Conservation (phyloP, 257 asterid species). For the Primulina eburnea region DNA sequence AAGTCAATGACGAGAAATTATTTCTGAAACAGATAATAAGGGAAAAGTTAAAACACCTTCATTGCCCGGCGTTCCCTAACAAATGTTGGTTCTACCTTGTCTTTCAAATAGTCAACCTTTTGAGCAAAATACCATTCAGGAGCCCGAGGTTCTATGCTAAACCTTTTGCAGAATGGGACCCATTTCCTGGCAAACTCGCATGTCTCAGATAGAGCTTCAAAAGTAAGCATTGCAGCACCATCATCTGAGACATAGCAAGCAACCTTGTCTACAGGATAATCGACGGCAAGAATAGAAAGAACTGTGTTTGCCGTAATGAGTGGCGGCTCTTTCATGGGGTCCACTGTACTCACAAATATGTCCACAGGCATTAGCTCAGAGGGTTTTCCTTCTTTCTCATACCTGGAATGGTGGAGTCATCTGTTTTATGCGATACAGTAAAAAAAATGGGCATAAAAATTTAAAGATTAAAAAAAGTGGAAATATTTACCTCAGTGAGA, state of each 20-base stretch:
- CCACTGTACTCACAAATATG: constrained; percentile 92
- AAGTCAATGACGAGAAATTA: background rate
- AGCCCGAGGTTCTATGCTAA: constrained; percentile 84
- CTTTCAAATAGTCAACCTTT: constrained; percentile 81
- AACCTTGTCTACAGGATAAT: constrained; percentile 88
- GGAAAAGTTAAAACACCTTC: constrained; percentile 54
- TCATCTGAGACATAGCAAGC: constrained; percentile 95
- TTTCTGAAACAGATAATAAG: background rate
- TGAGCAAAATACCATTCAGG: constrained; percentile 92
- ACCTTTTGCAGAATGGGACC: constrained; percentile 96
- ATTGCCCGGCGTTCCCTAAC: constrained; percentile 98
- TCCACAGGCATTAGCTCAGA: constrained; percentile 85
- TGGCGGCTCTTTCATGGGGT: constrained; percentile 93
- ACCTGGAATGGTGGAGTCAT: constrained; percentile 44
- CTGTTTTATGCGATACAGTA: background rate
- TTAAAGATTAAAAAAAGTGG: background rate
- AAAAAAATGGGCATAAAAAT: constrained; percentile 1
- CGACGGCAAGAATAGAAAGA: constrained; percentile 91
- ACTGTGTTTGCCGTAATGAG: constrained; percentile 96
- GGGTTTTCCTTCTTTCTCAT: constrained; percentile 93
- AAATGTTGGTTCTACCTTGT: constrained; percentile 82
- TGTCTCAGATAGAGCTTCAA: constrained; percentile 96
- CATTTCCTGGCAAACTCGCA: constrained; percentile 94
- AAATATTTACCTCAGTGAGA: constrained; percentile 62
- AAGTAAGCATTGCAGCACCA: constrained; percentile 99